These are phyloP conservation scores for Xylogone sp. DNA, from an alignment of 2,329 filamentous ascomycete species.

Conservation along the genomic window DNA sequence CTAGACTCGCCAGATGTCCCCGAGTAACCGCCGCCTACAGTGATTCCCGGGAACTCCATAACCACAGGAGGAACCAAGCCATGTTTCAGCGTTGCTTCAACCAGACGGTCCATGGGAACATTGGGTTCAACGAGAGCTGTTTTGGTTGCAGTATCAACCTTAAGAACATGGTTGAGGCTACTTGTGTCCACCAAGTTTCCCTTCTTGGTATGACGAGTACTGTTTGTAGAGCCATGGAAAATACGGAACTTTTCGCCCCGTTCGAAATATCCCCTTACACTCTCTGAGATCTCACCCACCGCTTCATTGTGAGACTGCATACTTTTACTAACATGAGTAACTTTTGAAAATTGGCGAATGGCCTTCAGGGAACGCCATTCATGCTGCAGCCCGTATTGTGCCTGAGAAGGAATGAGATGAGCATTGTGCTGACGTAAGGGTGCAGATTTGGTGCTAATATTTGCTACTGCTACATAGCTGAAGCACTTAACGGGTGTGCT, in stretches of 20 bases:
- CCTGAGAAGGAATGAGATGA: not conserved
- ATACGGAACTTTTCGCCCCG: slow-evolving; percentile 45
- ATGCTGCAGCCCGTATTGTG: not conserved
- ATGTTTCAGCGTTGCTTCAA: slow-evolving; percentile 49
- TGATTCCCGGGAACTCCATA: slow-evolving; percentile 69
- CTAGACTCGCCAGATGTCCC: slow-evolving; percentile 64
- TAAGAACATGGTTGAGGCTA: slow-evolving; percentile 40
- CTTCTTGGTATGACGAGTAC: slow-evolving; percentile 35
- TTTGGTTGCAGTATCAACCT: slow-evolving; percentile 36
- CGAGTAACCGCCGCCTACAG: slow-evolving; percentile 61
- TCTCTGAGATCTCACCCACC: slow-evolving; percentile 39
- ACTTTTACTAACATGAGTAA: not conserved
- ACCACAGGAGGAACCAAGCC: slow-evolving; percentile 60
- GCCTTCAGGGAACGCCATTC: not conserved
- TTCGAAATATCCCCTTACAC: slow-evolving; percentile 40
- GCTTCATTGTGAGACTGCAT: slow-evolving; percentile 31
- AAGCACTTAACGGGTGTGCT: not conserved
- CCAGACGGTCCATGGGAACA: slow-evolving; percentile 62
- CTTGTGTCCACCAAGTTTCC: slow-evolving; percentile 39
- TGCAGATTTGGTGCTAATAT: not conserved
- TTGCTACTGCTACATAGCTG: not conserved
- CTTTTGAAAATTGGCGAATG: not conserved
- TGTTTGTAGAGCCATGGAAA: slow-evolving; percentile 54
- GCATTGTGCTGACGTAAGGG: not conserved
- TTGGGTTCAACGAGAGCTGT: slow-evolving; percentile 60